Percentiles rank a stretch among this genome's conserved stretches.
Conservation (phyloP, 371 early-diverging fungal species). For the Mortierella sp. region DNA sequence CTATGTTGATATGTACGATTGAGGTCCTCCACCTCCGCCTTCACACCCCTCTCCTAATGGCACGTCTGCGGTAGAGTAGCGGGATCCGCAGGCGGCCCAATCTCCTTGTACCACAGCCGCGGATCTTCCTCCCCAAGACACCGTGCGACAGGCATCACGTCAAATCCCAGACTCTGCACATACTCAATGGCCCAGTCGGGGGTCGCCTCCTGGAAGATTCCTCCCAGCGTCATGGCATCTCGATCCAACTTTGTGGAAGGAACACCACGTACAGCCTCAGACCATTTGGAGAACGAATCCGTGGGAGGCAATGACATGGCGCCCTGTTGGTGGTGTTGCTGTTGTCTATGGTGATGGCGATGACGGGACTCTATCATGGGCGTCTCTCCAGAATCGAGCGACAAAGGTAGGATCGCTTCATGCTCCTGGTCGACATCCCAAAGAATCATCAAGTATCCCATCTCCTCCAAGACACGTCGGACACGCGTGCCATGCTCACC, state of each 20-base stretch:
- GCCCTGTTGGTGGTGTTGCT: background rate
- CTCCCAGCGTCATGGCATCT: constrained; percentile 29
- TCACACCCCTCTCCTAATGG: too few species aligned
- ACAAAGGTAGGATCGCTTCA: background rate
- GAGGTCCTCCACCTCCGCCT: too few species aligned
- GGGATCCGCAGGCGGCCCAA: constrained; percentile 13
- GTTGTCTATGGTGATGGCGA: background rate
- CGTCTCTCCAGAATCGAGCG: constrained; percentile 3
- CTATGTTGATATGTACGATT: too few species aligned
- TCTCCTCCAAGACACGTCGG: constrained; percentile 54
- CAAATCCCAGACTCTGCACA: constrained; percentile 38
- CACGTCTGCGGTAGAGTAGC: constrained; percentile 20
- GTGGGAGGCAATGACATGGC: background rate
- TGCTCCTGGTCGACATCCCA: constrained; percentile 61
- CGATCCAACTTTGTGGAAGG: constrained; percentile 23
- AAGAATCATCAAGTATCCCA: constrained; percentile 61
- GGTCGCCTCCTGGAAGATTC: constrained; percentile 38
- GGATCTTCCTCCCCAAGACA: constrained; percentile 42
- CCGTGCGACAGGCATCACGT: constrained; percentile 31
- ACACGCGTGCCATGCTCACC: constrained; percentile 63
- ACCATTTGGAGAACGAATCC: constrained; percentile 23
- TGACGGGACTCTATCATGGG: constrained; percentile 1
- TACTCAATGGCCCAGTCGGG: constrained; percentile 46
- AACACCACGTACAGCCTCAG: constrained; percentile 42
- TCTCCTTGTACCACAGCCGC: constrained; percentile 43